These are phyloP conservation scores for Candolleomyces aberdarensis DNA, from an alignment of 768 basidiomycete species.

Conservation along the genomic window DNA sequence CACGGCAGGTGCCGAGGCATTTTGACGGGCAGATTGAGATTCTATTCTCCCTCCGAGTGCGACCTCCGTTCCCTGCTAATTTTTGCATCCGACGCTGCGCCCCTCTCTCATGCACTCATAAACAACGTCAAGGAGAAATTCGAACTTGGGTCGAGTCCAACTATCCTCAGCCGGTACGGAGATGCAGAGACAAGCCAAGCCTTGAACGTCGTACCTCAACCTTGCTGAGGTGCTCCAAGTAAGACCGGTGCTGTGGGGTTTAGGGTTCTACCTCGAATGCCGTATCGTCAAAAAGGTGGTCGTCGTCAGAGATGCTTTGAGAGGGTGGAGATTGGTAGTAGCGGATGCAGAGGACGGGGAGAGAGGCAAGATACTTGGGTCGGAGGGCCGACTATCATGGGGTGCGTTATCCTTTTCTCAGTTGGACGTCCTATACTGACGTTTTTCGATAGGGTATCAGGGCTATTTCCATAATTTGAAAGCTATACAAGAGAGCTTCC, in stretches of 20 bases:
- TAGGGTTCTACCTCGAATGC: conserved; percentile 57
- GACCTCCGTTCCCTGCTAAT: conserved; percentile 45
- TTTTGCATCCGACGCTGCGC: conserved; percentile 62
- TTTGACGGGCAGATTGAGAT: too few species aligned
- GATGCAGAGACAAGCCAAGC: conserved; percentile 64
- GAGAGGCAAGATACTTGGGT: conserved; percentile 69
- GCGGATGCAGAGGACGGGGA: conserved; percentile 35
- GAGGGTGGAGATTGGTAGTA: not conserved
- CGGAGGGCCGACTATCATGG: conserved; percentile 45
- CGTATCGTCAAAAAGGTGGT: conserved; percentile 48
- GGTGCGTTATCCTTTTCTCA: too few species aligned
- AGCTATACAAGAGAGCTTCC: conserved; percentile 57
- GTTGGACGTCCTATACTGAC: too few species aligned
- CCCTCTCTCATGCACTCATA: conserved; percentile 52
- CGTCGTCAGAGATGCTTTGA: not conserved
- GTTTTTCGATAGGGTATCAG: not conserved
- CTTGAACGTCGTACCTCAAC: conserved; percentile 36
- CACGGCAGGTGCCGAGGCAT: too few species aligned
- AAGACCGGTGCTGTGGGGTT: conserved; percentile 54
- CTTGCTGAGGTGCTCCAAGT: conserved; percentile 22
- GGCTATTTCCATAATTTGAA: conserved; percentile 60
- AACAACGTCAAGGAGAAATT: conserved; percentile 30
- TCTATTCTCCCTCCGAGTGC: too few species aligned
- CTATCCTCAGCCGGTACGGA: conserved; percentile 37
- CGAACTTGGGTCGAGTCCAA: conserved; percentile 6